Evolutionary conservation across 2,329 filamentous ascomycete species (phyloP).

Genomic region (Ophioceras dolichostomum): DNA sequence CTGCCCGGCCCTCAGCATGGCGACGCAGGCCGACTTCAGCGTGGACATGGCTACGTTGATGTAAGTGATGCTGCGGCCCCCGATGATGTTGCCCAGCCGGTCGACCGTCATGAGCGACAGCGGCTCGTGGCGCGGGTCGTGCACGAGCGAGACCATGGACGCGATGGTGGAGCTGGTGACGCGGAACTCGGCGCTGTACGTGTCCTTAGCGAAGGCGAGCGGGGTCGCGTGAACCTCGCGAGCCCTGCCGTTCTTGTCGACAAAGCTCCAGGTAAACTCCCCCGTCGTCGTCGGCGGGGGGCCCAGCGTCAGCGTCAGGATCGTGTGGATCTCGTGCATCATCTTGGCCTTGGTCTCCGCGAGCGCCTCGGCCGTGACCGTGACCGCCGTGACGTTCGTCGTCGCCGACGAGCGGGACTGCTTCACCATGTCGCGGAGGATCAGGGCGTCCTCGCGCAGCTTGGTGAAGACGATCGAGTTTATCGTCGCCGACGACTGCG

Average conservation of each 20-base stretch:
- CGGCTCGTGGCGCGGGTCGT: conserved; percentile 72
- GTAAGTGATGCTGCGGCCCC: conserved; percentile 64
- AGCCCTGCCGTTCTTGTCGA: conserved; percentile 54
- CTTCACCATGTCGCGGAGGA: conserved; percentile 36
- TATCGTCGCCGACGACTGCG: conserved; percentile 56
- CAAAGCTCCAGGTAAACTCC: conserved; percentile 70
- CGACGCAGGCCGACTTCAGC: conserved; percentile 62
- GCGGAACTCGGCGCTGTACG: conserved; percentile 46
- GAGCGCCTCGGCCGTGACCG: conserved; percentile 21
- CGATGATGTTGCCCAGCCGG: conserved; percentile 70
- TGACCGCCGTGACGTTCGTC: too few species aligned
- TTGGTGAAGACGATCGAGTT: conserved; percentile 71
- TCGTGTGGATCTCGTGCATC: conserved; percentile 67
- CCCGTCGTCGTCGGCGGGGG: conserved; percentile 59
- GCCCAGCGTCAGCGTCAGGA: conserved; percentile 73
- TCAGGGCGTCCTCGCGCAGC: conserved; percentile 73
- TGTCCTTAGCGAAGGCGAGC: conserved; percentile 56
- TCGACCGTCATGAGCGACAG: conserved; percentile 63
- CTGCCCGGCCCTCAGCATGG: conserved; percentile 65
- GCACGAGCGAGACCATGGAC: conserved; percentile 67
- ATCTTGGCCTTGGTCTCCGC: conserved; percentile 55
- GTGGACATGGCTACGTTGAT: conserved; percentile 66
- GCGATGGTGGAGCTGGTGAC: conserved; percentile 49
- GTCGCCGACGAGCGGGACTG: conserved; percentile 32
- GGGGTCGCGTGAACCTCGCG: conserved; percentile 54